Percentiles rank a stretch among this genome's conserved stretches.
Conservation (phyloP, 495 filamentous ascomycete species). For the Pyrenula massariospora region DNA sequence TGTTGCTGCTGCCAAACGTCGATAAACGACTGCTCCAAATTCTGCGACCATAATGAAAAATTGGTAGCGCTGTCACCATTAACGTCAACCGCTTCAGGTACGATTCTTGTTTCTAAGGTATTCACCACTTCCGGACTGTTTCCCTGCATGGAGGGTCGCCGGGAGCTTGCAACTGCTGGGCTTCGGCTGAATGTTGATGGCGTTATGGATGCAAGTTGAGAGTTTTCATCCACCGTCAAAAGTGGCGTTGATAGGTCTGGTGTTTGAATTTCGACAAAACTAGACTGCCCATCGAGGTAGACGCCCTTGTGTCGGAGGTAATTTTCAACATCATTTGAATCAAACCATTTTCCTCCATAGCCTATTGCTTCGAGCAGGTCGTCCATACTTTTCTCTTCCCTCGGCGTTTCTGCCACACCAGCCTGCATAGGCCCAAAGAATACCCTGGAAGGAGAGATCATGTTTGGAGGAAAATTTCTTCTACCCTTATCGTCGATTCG, state of each 20-base stretch:
- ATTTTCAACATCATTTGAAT: slow-evolving; percentile 56
- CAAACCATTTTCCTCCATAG: slow-evolving; percentile 59
- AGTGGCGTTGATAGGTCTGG: neutral
- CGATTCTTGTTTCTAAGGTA: too few species aligned
- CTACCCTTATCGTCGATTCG: slow-evolving; percentile 18
- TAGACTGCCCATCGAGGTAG: slow-evolving; percentile 9
- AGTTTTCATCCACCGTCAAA: neutral
- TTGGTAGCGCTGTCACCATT: neutral
- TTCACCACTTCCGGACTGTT: neutral
- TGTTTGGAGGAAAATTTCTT: slow-evolving; percentile 19
- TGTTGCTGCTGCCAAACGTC: neutral
- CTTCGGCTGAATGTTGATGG: neutral
- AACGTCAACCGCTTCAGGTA: too few species aligned
- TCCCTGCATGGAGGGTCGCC: neutral
- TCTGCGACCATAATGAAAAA: neutral
- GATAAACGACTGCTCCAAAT: neutral
- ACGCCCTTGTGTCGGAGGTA: slow-evolving; percentile 17
- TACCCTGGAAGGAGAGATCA: slow-evolving; percentile 13
- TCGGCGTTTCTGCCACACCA: slow-evolving; percentile 1
- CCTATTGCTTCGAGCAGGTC: slow-evolving; percentile 14
- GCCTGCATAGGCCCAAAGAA: slow-evolving; percentile 6
- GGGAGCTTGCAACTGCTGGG: neutral
- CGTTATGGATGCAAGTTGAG: neutral
- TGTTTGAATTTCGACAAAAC: slow-evolving; percentile 3
- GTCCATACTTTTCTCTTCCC: neutral